Conservation (phyloP, 768 basidiomycete genomes). For the Ephemerocybe angulata region DNA sequence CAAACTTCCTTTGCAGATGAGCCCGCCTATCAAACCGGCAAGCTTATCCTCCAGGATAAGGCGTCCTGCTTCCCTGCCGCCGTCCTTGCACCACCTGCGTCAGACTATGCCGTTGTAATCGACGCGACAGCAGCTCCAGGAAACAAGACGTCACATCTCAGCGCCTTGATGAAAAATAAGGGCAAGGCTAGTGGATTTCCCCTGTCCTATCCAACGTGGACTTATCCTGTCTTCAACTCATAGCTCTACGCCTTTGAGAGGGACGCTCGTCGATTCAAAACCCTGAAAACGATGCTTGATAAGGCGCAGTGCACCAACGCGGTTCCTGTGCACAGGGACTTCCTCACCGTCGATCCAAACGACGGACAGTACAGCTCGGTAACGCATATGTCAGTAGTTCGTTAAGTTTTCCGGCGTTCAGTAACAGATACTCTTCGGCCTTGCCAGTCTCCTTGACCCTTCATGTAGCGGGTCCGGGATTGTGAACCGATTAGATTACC, state of each 20-base stretch:
- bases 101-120: conserved; percentile 58
- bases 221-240: background rate
- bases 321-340: conserved; percentile 73
- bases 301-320: conserved; percentile 83
- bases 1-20: conserved; percentile 65
- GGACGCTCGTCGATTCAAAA: conserved; percentile 76
- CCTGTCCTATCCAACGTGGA: background rate
- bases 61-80: conserved; percentile 95
- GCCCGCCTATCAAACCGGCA: conserved; percentile 68
- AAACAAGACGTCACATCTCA: conserved; percentile 94
- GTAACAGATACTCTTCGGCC: background rate
- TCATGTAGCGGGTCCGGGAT: conserved; percentile 96
- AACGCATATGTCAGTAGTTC: conserved; percentile 77
- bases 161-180: conserved; percentile 78
- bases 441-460: conserved; percentile 79
- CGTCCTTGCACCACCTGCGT: conserved; percentile 71
- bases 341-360: conserved; percentile 70
- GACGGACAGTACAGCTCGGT: conserved; percentile 59
- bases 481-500: conserved; percentile 82
- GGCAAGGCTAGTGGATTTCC: conserved; percentile 57
- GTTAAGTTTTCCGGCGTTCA: background rate
- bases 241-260: conserved; percentile 88
- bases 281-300: conserved; percentile 80
- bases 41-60: conserved; percentile 93
- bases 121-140: conserved; percentile 97